Evolutionary conservation across 1,284 basidiomycete species (phyloP).

Genomic region (Amylostereum chailletii): DNA sequence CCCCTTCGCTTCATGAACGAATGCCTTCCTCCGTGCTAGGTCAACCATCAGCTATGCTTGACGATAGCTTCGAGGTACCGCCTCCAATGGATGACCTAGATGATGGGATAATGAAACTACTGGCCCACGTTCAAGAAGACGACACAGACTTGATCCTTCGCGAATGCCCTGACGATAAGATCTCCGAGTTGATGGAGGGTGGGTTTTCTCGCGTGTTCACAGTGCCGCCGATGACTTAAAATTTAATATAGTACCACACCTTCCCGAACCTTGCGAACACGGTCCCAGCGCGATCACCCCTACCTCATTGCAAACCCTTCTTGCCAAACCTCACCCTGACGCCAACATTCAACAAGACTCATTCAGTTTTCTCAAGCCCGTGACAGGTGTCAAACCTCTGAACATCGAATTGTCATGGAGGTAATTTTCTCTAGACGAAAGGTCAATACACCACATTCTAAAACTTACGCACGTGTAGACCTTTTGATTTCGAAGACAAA

Average conservation of each 20-base stretch:
- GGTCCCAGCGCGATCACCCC: conserved; percentile 6
- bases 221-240: background rate
- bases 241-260: background rate
- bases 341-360: conserved; percentile 28
- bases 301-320: background rate
- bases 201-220: background rate
- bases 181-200: background rate
- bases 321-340: background rate
- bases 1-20: background rate
- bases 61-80: background rate
- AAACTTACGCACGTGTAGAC: conserved; percentile 19
- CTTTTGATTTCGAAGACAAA: conserved; percentile 36
- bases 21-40: background rate
- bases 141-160: background rate
- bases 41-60: background rate
- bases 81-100: background rate
- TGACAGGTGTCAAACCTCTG: conserved; percentile 51
- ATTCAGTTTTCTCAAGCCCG: conserved; percentile 11
- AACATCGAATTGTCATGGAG: conserved; percentile 61
- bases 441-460: background rate
- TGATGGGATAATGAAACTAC: background rate
- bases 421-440: conserved; percentile 25
- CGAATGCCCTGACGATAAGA: background rate
- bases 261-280: background rate
- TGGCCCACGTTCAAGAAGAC: background rate